phyloP scores from a whole-genome alignment of 2,329 filamentous ascomycete species.

The Ophiostoma perfectum region DNA sequence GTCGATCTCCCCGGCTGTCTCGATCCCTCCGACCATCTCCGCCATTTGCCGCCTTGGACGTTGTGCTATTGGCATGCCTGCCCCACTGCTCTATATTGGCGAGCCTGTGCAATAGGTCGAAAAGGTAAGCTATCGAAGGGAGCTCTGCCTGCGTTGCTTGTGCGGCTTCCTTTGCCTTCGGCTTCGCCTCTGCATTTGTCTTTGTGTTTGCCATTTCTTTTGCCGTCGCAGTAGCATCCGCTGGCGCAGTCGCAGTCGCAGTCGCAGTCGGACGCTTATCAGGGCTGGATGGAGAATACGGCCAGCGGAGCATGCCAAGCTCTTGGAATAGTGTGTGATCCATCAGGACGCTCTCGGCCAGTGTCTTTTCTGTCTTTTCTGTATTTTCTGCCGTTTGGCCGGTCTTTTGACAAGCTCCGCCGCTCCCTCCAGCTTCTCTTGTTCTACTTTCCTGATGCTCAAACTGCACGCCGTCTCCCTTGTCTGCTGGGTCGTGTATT shows the following conservation, averaged over 20 bases:
- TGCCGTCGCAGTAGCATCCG: neutral
- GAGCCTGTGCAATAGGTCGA: neutral
- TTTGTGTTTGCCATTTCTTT: neutral
- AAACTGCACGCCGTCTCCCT: too few species aligned
- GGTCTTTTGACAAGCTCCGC: too few species aligned
- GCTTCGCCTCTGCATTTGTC: neutral
- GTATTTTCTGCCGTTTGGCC: neutral
- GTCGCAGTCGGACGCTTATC: neutral
- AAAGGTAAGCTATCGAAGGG: neutral
- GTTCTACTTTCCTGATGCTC: too few species aligned
- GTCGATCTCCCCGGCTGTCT: neutral
- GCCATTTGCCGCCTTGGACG: neutral
- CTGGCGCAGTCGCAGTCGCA: neutral
- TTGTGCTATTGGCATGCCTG: neutral
- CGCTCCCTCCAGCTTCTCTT: too few species aligned
- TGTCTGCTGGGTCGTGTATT: too few species aligned
- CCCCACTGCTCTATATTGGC: conserved; percentile 7
- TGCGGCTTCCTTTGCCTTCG: neutral
- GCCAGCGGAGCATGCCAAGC: neutral
- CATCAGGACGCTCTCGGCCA: conserved; percentile 7
- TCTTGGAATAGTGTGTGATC: conserved; percentile 16
- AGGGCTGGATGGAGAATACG: neutral
- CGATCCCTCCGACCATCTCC: conserved; percentile 5
- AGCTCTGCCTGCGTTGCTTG: neutral
- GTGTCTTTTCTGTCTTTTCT: neutral